Evolutionary conservation across 148 eudicot genomes (phyloP), one percentile per base, ranked within the genome.

Genomic region (Spergularia bocconei): DNA sequence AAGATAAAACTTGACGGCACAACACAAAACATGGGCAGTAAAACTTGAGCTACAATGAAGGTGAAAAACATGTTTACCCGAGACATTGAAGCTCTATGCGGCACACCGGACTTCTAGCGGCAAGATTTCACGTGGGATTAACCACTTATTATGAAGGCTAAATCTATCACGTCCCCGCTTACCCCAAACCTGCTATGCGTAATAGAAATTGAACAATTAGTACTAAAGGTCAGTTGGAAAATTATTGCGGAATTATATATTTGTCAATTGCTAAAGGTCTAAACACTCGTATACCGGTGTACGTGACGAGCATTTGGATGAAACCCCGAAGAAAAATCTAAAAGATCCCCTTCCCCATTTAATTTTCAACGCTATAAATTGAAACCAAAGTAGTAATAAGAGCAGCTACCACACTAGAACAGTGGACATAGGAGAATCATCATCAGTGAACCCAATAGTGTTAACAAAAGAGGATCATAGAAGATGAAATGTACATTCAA

Each of bases 21-120:
- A 90, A 5, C 87, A 58, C 93, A 90, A 5, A 90, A 83, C 91
- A 88, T 75, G 0, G 78, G 81, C 14, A 90, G 16, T 76, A 90
- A 90, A 4, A 80, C 48, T 48, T 90, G 94, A 1, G 94, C 94
- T 0, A 88, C 74, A 0, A 66, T 59, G 50, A 90, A 90, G 0
- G 94, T 90, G 82, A 88, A 88, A 5, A 90, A 20, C 91, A 90
- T 88, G 90, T 88, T 90, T 3, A 86, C 86, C 0, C 36, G 90
- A 82, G 0, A 90, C 91, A 41, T 80, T 86, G 62, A 90, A 66
- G 48, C 88, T 85, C 54, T 90, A 88, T 0, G 89, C 91, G 0
- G 91, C 91, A 2, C 89, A 88, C 2, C 93, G 82, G 57, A 87
- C 84, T 51, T 90, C 93, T 0, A 90, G 70, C 2, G 94, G 94